Evolutionary conservation across 495 filamentous ascomycete genomes (phyloP).

Genomic region (Talaromyces wortmannii): DNA sequence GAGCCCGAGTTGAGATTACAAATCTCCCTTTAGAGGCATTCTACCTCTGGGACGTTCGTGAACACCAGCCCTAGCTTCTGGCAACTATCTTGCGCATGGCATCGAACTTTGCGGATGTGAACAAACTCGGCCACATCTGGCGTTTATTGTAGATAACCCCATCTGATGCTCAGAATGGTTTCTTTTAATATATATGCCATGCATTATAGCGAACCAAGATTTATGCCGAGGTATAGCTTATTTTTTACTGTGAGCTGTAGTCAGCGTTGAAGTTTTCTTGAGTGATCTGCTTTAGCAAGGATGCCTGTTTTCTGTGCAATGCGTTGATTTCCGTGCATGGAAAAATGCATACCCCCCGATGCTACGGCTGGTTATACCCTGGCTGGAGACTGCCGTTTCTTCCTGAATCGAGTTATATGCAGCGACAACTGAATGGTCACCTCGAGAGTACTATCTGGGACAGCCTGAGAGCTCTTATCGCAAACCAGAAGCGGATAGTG

Average conservation of each 20-base stretch:
- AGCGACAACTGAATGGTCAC: constrained; percentile 7
- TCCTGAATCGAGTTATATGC: background rate
- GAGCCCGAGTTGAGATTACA: background rate
- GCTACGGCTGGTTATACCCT: constrained; percentile 5
- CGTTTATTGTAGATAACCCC: constrained; percentile 10
- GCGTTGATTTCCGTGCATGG: constrained; percentile 7
- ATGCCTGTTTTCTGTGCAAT: constrained; percentile 28
- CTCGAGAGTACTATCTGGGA: background rate
- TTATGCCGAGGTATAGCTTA: constrained; percentile 34
- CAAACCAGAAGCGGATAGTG: constrained; percentile 1
- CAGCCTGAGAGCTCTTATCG: constrained; percentile 1
- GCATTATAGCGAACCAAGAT: constrained; percentile 16
- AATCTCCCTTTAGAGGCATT: constrained; percentile 4
- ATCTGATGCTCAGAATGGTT: constrained; percentile 8
- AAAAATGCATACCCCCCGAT: constrained; percentile 1
- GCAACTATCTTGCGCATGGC: constrained; percentile 10
- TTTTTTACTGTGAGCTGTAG: constrained; percentile 26
- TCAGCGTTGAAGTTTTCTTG: constrained; percentile 11
- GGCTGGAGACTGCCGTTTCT: constrained; percentile 2
- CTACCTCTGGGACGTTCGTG: background rate
- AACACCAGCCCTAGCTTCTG: constrained; percentile 3
- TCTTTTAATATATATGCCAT: constrained; percentile 8
- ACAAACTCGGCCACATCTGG: constrained; percentile 10
- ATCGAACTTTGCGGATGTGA: constrained; percentile 10
- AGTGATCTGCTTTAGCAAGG: constrained; percentile 24